Conservation (phyloP, 805 yeast species). For the Komagataella mondaviorum region DNA sequence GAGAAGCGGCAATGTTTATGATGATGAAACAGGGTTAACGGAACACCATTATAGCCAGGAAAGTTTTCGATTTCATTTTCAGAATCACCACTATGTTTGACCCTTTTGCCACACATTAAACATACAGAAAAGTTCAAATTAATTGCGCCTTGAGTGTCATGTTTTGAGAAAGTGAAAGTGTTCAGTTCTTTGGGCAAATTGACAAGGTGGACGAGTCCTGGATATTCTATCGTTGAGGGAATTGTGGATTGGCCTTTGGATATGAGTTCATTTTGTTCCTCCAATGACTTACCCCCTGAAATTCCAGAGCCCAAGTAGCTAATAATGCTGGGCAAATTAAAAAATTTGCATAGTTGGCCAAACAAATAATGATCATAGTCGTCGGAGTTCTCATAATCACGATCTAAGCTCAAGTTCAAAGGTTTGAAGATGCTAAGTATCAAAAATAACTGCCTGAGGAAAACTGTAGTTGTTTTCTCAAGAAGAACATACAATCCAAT, state of each 20-base stretch:
- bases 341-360: conserved; percentile 11
- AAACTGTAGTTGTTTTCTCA: not conserved
- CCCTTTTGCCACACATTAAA: conserved; percentile 28
- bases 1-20: conserved; percentile 14
- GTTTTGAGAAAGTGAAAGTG: conserved; percentile 15
- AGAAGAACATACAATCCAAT: not conserved
- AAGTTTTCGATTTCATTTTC: conserved; percentile 10
- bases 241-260: conserved; percentile 11
- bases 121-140: conserved; percentile 27
- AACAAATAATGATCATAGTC: conserved; percentile 7
- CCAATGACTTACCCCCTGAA: not conserved
- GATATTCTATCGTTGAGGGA: conserved; percentile 25
- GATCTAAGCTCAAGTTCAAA: conserved; percentile 1
- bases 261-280: conserved; percentile 12
- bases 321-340: not conserved
- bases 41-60: conserved; percentile 18
- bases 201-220: conserved; percentile 39
- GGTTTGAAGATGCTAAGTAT: conserved; percentile 2
- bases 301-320: not conserved
- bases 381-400: not conserved
- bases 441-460: not conserved
- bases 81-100: conserved; percentile 11
- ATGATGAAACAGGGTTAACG: conserved; percentile 11
- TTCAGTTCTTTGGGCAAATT: conserved; percentile 34
- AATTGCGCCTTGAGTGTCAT: conserved; percentile 11